Percentiles rank a stretch among this genome's conserved stretches.
Evolutionary conservation across 306 rosid genomes (phyloP).

Genomic region (Cucurbita pepo): DNA sequence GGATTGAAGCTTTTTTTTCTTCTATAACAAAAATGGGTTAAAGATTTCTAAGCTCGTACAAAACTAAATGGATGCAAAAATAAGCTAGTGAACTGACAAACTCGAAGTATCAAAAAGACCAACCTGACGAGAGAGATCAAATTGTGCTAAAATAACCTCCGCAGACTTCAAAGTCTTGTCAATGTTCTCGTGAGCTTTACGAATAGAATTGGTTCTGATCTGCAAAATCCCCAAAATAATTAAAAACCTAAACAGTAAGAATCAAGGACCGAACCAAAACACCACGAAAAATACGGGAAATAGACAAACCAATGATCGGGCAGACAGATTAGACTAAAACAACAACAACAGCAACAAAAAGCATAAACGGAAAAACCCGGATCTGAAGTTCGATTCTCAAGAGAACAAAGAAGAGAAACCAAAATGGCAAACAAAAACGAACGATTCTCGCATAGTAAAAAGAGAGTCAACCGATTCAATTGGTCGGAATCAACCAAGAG

Average conservation of each 20-base stretch:
- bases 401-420: neutral
- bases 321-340: slow-evolving; percentile 1
- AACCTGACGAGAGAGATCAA: slow-evolving; percentile 89
- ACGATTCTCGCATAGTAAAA: slow-evolving; percentile 1
- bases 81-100: neutral
- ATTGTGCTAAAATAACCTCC: slow-evolving; percentile 66
- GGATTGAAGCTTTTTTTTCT: neutral
- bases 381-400: neutral
- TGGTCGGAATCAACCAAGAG: neutral
- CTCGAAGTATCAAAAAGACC: slow-evolving; percentile 1
- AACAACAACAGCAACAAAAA: neutral
- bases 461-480: neutral
- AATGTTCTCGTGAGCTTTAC: slow-evolving; percentile 94
- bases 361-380: neutral
- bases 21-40: too few relatives aligned
- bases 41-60: neutral
- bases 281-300: neutral
- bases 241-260: neutral
- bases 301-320: neutral
- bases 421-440: neutral
- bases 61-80: neutral
- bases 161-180: slow-evolving; percentile 87
- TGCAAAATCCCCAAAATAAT: slow-evolving; percentile 22
- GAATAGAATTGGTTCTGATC: slow-evolving; percentile 80
- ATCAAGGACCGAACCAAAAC: neutral